Base-by-base conservation (phyloP, 352 stramenopile genomes). In the Pythium dissotocum region DNA sequence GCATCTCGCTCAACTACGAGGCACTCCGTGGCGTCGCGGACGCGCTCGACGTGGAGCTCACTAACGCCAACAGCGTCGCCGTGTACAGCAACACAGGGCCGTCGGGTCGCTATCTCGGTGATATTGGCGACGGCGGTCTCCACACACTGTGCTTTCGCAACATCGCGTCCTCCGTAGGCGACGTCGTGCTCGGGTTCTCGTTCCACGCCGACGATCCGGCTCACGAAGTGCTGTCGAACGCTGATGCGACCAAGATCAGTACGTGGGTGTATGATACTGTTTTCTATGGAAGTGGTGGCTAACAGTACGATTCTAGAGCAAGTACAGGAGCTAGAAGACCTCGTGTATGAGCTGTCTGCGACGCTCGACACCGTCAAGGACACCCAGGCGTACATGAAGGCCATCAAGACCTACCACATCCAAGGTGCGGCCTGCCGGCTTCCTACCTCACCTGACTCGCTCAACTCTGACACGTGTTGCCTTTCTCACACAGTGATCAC, bases 241-340 rank as follows among this genome's bases (percentile, higher is more conserved):
- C 88, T 14, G 88, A 96, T 63, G 86, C 88, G 30, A 89, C 88
- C 66, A 93, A 91, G 69, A 96, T 96, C 82, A 90, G 88, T 95
- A 77, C 79, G 82, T 89, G 6, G 6, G 49, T 56, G 32, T 24
- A 14, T 1, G 24, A 16, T 32, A 18, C 53, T 0, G 32, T n/a
- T 38, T 24, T 24, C 26, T 21, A 58, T 40, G 6, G 6, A n/a
- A 21, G 0, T 7, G 4, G 32, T 32, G 14, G 12, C 54, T 60
- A n/a, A 60, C 46, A 9, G 18, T 8, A 4, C 4, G 14, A 8
- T 42, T 46, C 28, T 54, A 95, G 88, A 93, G 58, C 88, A 96
- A 85, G 83, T 92, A 44, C 88, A 93, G 62, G 87, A 93, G 35
- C 73, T 96, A 44, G 88, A 96, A 67, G 87, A 96, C 44, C 76